Evolutionary conservation across 225 moss, liverwort and hornwort species (phyloP).

Genomic region (Marchantia polymorpha): DNA sequence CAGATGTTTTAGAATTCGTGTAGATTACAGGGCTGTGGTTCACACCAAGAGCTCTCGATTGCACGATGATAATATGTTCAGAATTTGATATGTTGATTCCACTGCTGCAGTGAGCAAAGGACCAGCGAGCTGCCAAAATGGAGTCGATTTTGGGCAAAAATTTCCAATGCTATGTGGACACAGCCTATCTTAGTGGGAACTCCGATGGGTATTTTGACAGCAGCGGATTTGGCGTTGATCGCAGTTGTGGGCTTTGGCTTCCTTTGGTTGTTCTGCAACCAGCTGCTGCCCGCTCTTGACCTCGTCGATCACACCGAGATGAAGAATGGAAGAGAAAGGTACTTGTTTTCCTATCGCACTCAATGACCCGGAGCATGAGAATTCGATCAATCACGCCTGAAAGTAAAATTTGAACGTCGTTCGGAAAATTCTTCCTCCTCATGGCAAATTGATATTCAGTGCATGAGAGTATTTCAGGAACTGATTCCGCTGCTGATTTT

Average conservation of each 20-base stretch:
- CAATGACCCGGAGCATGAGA: neutral
- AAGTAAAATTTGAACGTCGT: too few species aligned
- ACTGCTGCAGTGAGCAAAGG: conserved; percentile 25
- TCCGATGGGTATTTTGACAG: conserved; percentile 49
- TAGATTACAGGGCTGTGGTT: too few species aligned
- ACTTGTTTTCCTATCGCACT: neutral
- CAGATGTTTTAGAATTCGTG: too few species aligned
- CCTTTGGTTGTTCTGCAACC: conserved; percentile 53
- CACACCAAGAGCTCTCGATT: too few species aligned
- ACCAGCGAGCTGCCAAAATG: conserved; percentile 37
- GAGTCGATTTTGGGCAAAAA: conserved; percentile 32
- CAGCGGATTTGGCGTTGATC: conserved; percentile 41
- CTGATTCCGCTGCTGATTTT: neutral
- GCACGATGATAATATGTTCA: neutral
- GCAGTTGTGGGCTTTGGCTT: conserved; percentile 41
- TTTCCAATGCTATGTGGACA: conserved; percentile 34
- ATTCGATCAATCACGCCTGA: too few species aligned
- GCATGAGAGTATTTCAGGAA: neutral
- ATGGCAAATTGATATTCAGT: too few species aligned
- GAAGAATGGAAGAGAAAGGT: conserved; percentile 36
- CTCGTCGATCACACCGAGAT: conserved; percentile 32
- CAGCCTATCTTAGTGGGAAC: conserved; percentile 46
- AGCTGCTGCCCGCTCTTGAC: conserved; percentile 43
- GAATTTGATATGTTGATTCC: neutral
- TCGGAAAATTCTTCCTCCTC: too few species aligned